Conservation (phyloP, 352 stramenopile species). For the Phytophthora hybrid region DNA sequence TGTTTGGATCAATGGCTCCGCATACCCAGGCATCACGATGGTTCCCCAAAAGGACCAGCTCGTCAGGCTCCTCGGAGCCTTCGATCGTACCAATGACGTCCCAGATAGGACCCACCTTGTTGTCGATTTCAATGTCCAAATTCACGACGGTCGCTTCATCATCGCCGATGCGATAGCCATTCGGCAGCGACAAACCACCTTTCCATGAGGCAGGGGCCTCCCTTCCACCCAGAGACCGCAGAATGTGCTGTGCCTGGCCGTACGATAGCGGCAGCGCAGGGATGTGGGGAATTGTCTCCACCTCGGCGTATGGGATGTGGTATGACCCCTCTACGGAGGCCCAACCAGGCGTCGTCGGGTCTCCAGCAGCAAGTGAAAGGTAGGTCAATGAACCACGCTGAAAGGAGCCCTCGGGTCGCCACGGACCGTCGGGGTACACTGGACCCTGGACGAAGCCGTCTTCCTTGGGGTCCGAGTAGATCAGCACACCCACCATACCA, state of each 20-base stretch:
- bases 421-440: slow-evolving; percentile 63
- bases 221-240: slow-evolving; percentile 66
- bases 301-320: slow-evolving; percentile 53
- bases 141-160: slow-evolving; percentile 61
- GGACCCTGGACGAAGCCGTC: slow-evolving; percentile 68
- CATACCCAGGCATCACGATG: slow-evolving; percentile 80
- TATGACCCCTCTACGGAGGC: slow-evolving; percentile 47
- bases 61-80: slow-evolving; percentile 52
- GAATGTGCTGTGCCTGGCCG: slow-evolving; percentile 75
- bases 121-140: slow-evolving; percentile 78
- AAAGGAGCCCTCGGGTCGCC: slow-evolving; percentile 53
- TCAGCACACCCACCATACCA: slow-evolving; percentile 64
- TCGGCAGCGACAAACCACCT: slow-evolving; percentile 59
- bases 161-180: slow-evolving; percentile 74
- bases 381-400: slow-evolving; percentile 81
- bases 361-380: slow-evolving; percentile 66
- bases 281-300: slow-evolving; percentile 70
- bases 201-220: slow-evolving; percentile 62
- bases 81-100: slow-evolving; percentile 66
- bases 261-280: slow-evolving; percentile 78
- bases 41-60: slow-evolving; percentile 70
- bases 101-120: slow-evolving; percentile 61
- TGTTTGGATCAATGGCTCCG: slow-evolving; percentile 30
- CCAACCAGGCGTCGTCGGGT: slow-evolving; percentile 59
- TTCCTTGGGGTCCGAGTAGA: slow-evolving; percentile 81